Conservation (phyloP, 768 basidiomycete species). For the Postia placenta region DNA sequence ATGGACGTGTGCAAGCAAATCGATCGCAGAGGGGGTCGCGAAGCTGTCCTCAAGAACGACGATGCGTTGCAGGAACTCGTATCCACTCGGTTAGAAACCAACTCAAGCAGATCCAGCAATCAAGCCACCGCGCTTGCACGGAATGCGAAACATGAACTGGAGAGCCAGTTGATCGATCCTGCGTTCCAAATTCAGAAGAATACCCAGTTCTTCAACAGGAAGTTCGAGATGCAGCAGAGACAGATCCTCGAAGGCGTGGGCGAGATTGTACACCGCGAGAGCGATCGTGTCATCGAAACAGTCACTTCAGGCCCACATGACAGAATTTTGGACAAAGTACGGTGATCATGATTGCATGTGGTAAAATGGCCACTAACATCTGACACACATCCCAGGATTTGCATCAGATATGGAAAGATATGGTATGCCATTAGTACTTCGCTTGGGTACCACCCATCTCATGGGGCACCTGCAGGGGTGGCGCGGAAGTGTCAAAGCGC, state of each 20-base stretch:
- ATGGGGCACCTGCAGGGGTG: slow-evolving; percentile 29
- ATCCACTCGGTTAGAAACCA: background rate
- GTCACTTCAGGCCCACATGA: slow-evolving; percentile 40
- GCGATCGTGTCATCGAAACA: slow-evolving; percentile 34
- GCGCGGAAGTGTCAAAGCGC: slow-evolving; percentile 47
- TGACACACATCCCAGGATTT: slow-evolving; percentile 32
- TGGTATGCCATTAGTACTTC: slow-evolving; percentile 28
- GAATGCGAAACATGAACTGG: background rate
- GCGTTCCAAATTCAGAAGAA: background rate
- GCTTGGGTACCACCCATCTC: background rate
- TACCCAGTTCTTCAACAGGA: slow-evolving; percentile 32
- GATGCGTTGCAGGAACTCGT: background rate
- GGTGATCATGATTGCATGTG: background rate
- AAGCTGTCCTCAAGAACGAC: background rate
- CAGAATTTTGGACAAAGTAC: slow-evolving; percentile 29
- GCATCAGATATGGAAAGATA: slow-evolving; percentile 46
- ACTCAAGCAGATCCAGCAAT: background rate
- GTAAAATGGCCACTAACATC: too few relatives aligned
- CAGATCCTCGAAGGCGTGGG: slow-evolving; percentile 27
- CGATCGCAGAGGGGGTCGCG: background rate
- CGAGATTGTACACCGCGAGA: slow-evolving; percentile 25
- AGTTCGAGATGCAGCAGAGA: slow-evolving; percentile 40
- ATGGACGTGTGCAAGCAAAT: slow-evolving; percentile 26
- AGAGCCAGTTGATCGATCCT: background rate
- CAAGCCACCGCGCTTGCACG: background rate